Base-by-base conservation (phyloP, 2,329 filamentous ascomycete genomes). In the Arthrocladium fulminans region DNA sequence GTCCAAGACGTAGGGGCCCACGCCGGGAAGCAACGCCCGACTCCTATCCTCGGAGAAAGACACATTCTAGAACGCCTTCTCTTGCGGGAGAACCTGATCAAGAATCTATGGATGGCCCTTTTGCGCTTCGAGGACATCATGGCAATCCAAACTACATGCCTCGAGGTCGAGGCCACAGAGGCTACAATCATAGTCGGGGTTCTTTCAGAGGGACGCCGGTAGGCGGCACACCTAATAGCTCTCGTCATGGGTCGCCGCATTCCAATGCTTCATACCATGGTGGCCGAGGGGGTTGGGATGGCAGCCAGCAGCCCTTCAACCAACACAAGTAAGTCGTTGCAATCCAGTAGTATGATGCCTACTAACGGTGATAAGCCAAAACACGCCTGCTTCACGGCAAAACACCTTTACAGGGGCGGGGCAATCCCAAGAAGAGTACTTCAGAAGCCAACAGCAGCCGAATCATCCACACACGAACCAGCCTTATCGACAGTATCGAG, bases 231-330 rank as follows among this genome's bases (percentile, higher is more conserved):
- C 73, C 77, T 17, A 73, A 67, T 45, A 74, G 72, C 44, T 73
- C 73, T 15, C 72, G 75, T 56, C 77, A 79, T 55, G 74, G 73
- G 39, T 83, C 81, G 15, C 79, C 81, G n/a, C 74, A 74, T 51
- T 71, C 72, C 8, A 75, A 77, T 37, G 82, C 81, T 32, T 79
- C 81, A 12, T 79, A 83, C 59, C 70, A 70, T 30, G 67, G 68
- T 53, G 70, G 70, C 42, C 70, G 78, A 62, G 74, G 75, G 24
- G 71, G 70, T 45, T 78, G 78, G 73, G 66, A 65, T 51, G 71
- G 70, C 17, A 73, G 62, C 30, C 49, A 59, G 37, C 49, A 54
- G 48, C 69, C 73, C 56, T 64, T 67, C 25, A 68, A 65, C 47
- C 70, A 71, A 54, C 70, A 74, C 59, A 68, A 71, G 77, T 79